Conservation (phyloP, 169 alveolate genomes). For the Eimeria maxima region DNA sequence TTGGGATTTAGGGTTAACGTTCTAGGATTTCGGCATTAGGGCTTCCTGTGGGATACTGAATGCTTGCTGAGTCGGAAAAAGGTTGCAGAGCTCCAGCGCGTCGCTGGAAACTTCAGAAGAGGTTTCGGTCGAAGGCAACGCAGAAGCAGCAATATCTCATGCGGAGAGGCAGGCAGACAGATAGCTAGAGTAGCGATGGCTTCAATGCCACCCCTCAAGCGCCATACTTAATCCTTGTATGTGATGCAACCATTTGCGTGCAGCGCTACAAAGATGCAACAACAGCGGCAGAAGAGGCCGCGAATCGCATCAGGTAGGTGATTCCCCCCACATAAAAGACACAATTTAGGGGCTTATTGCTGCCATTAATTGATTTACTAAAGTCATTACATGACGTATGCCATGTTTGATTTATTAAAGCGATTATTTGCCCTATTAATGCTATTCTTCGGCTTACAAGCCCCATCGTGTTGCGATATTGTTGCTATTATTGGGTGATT, state of each 20-base stretch:
- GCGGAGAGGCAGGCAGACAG: too few relatives aligned
- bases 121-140: too few relatives aligned
- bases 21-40: too few relatives aligned
- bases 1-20: too few relatives aligned
- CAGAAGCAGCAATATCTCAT: too few relatives aligned
- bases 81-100: too few relatives aligned
- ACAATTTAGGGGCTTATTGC: not conserved
- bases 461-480: not conserved
- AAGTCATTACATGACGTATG: not conserved
- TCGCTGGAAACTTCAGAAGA: too few relatives aligned
- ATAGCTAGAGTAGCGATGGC: too few relatives aligned
- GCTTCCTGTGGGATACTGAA: too few relatives aligned
- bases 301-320: conserved; percentile 22
- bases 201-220: too few relatives aligned
- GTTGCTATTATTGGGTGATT: not conserved
- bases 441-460: not conserved
- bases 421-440: not conserved
- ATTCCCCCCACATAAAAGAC: not conserved
- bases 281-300: conserved; percentile 9
- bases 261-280: conserved; percentile 53
- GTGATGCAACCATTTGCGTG: not conserved
- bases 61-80: too few relatives aligned
- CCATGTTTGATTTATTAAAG: not conserved
- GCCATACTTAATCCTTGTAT: not conserved
- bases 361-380: not conserved